Conservation (phyloP, 1,284 basidiomycete species). For the Rhodotorula glutinis region DNA sequence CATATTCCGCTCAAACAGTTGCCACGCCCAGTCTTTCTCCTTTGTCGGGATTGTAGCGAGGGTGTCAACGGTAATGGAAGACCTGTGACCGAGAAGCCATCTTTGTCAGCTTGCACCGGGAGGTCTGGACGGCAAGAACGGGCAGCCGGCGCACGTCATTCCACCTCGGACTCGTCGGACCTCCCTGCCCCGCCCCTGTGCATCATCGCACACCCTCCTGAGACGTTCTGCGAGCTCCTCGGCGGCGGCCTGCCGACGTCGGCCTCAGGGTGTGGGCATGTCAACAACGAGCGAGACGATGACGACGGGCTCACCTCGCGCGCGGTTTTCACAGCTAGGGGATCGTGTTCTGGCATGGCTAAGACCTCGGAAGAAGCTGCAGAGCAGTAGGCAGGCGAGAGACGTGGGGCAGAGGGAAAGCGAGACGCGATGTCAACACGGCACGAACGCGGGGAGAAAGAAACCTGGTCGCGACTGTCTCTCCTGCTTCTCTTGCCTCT, state of each 20-base stretch:
- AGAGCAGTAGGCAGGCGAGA: too few relatives aligned
- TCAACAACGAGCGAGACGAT: too few relatives aligned
- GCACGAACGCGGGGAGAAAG: too few relatives aligned
- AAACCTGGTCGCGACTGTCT: too few relatives aligned
- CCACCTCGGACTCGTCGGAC: too few relatives aligned
- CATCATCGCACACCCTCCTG: background rate
- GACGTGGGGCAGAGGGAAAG: background rate
- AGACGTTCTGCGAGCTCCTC: background rate
- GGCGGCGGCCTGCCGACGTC: slow-evolving; percentile 1
- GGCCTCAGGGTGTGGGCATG: background rate
- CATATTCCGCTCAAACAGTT: slow-evolving; percentile 39
- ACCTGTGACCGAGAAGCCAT: background rate
- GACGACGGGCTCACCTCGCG: background rate
- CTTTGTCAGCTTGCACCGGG: accelerated
- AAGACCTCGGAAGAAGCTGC: background rate
- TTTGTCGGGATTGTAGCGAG: background rate
- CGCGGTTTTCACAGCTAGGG: slow-evolving; percentile 25
- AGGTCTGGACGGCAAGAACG: too few relatives aligned
- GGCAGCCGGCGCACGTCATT: too few relatives aligned
- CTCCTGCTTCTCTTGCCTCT: too few relatives aligned
- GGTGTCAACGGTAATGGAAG: background rate
- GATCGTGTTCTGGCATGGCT: slow-evolving; percentile 8
- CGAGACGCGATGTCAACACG: background rate
- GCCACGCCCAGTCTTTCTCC: slow-evolving; percentile 18
- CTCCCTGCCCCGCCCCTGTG: too few relatives aligned